A percentile compares a stretch with the other conserved stretches of the same genome.
phyloP scores from a whole-genome alignment of 1,139 yeast species.

The Scheffersomyces titani region DNA sequence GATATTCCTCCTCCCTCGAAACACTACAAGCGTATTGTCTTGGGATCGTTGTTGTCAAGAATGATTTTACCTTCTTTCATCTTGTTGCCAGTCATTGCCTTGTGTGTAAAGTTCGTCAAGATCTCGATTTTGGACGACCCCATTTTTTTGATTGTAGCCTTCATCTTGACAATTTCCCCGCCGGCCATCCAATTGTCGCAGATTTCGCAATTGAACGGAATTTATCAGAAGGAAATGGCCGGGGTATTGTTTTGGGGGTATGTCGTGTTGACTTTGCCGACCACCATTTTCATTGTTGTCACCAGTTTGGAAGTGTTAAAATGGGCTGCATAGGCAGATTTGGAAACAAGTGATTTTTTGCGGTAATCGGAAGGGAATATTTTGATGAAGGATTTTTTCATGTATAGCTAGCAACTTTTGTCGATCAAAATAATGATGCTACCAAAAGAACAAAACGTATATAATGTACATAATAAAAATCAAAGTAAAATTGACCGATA shows the following conservation, averaged over 20 bases:
- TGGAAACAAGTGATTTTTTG: background rate
- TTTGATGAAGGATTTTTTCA: background rate
- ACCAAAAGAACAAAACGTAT: background rate
- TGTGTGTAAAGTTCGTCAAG: constrained; percentile 62
- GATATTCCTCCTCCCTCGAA: constrained; percentile 67
- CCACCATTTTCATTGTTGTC: constrained; percentile 74
- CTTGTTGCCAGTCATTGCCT: constrained; percentile 66
- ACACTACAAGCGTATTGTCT: constrained; percentile 57
- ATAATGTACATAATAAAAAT: background rate
- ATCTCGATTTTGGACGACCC: constrained; percentile 82
- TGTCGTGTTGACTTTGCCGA: constrained; percentile 72
- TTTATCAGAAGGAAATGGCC: constrained; percentile 81
- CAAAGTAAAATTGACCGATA: background rate
- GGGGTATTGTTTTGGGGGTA: constrained; percentile 89
- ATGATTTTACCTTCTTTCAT: constrained; percentile 76
- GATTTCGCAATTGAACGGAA: constrained; percentile 74
- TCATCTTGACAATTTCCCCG: constrained; percentile 74
- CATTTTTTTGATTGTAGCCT: constrained; percentile 74
- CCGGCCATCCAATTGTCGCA: constrained; percentile 86
- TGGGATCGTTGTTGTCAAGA: constrained; percentile 70
- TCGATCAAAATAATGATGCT: background rate
- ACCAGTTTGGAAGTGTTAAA: constrained; percentile 66
- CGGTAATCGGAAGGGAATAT: background rate
- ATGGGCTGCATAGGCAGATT: constrained; percentile 31
- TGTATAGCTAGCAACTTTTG: background rate